Base-by-base conservation (phyloP, 306 rosid genomes). In the Pyrus bretschneideri region DNA sequence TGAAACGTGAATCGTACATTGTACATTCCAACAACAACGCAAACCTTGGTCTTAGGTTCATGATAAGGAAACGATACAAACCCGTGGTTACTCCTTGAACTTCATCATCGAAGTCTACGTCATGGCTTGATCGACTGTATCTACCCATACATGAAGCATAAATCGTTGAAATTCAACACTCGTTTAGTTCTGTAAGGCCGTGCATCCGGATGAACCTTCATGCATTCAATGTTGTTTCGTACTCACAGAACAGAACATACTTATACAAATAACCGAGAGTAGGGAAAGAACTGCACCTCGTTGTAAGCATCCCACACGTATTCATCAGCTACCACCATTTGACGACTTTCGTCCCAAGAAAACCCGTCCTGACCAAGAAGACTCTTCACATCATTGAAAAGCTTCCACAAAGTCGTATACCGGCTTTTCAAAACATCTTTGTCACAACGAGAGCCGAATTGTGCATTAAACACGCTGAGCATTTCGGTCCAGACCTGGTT, bases 91-190 rank as follows among this genome's bases (percentile, higher is more conserved):
- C 76, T 74, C 78, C 87, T 80, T 76, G 88, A 67, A 79, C 52
- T 75, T 87, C 89, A 68, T 87, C 92, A 33, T 89, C 91, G 38
- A 87, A 68, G 75, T 80, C 79, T 23, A 84, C 55, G 69, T 91
- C 97, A 85, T 91, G 94, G 79, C 97, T 91, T 68, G 97, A 91
- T 62, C 89, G 87, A 73, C 97, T 91, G 79, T 91, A 91, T 74
- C 94, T 88, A 79, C 31, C 89, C 85, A 83, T 83, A 91, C 64
- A 89, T 86, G 72, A 87, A 44, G 82, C 89, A 88, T 85, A 91
- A 83, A 77, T 91, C 91, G 70, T 69, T 88, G 69, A 91, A 91
- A 77, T 89, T 86, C 33, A 82, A 74, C 77, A 91, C 88, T 6
- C 86, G 58, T 79, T 88, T 89, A 51, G 91, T 88, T 78, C 82